phyloP scores from a whole-genome alignment of 2,329 filamentous ascomycete species.

The Cordyceps pruinosa region DNA sequence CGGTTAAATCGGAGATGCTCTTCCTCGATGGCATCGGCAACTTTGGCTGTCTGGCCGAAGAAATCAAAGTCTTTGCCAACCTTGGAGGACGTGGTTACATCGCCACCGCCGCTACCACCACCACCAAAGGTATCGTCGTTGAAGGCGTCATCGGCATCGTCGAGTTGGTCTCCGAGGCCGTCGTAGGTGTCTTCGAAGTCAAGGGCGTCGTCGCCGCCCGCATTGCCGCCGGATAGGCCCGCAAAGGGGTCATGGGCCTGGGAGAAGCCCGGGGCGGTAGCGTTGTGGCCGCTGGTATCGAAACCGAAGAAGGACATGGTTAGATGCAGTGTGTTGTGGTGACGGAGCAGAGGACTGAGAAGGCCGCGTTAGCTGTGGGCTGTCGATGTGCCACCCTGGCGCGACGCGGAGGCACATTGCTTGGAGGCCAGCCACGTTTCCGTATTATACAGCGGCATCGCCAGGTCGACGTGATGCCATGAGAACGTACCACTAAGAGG shows the following conservation, averaged over 20 bases:
- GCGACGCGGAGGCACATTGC: background rate
- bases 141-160: slow-evolving; percentile 88
- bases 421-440: background rate
- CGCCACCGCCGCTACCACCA: slow-evolving; percentile 33
- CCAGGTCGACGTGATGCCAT: too few species aligned
- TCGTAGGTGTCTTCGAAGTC: slow-evolving; percentile 98
- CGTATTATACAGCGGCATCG: background rate
- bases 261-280: slow-evolving; percentile 71
- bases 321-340: slow-evolving; percentile 17
- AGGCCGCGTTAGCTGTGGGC: background rate
- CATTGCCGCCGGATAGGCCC: slow-evolving; percentile 55
- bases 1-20: slow-evolving; percentile 81
- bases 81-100: slow-evolving; percentile 35
- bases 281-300: slow-evolving; percentile 60
- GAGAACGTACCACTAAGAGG: slow-evolving; percentile 35
- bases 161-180: slow-evolving; percentile 80
- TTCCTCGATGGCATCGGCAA: slow-evolving; percentile 79
- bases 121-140: slow-evolving; percentile 86
- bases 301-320: slow-evolving; percentile 91
- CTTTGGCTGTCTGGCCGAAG: slow-evolving; percentile 84
- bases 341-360: slow-evolving; percentile 6
- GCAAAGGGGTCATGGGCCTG: slow-evolving; percentile 82
- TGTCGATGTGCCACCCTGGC: background rate
- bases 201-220: slow-evolving; percentile 44
- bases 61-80: slow-evolving; percentile 96